phyloP scores from a whole-genome alignment of 176 grass and related monocot genomes.

The Ananas comosus region DNA sequence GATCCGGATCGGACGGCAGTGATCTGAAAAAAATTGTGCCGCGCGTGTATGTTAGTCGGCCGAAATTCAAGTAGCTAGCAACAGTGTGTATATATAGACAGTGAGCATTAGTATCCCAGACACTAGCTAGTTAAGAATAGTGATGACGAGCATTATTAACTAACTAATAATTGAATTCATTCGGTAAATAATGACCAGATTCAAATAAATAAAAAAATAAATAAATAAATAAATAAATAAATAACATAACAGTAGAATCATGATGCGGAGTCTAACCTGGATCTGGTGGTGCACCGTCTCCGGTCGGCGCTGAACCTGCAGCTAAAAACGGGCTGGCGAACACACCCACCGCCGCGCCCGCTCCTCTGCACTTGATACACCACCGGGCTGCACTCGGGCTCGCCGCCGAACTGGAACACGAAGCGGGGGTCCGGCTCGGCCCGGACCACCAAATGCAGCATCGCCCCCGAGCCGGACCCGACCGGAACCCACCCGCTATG shows the following conservation, averaged over 20 bases:
- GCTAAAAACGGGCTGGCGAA: constrained; percentile 79
- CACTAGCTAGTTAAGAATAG: not conserved
- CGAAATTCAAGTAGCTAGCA: not conserved
- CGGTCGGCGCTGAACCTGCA: constrained; percentile 74
- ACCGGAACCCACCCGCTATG: constrained; percentile 66
- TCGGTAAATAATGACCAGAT: too few species aligned
- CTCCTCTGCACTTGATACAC: constrained; percentile 67
- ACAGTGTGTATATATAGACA: too few species aligned
- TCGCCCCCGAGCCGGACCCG: constrained; percentile 24
- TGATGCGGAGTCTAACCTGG: constrained; percentile 32
- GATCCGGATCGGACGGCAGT: constrained; percentile 27
- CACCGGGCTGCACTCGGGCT: constrained; percentile 87
- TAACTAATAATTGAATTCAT: too few species aligned
- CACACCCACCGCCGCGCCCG: constrained; percentile 28
- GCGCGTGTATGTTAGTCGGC: not conserved
- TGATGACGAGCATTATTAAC: not conserved
- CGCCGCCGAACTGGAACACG: constrained; percentile 91
- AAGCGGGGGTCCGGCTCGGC: constrained; percentile 84
- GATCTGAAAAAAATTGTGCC: constrained; percentile 29
- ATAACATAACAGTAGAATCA: not conserved
- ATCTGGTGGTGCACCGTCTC: constrained; percentile 25
- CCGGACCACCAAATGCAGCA: constrained; percentile 69
- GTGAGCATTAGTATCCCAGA: too few species aligned
- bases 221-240: too few species aligned
- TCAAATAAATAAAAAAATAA: too few species aligned